phyloP scores from a whole-genome alignment of 345 rosid species.

The Theobroma cacao region DNA sequence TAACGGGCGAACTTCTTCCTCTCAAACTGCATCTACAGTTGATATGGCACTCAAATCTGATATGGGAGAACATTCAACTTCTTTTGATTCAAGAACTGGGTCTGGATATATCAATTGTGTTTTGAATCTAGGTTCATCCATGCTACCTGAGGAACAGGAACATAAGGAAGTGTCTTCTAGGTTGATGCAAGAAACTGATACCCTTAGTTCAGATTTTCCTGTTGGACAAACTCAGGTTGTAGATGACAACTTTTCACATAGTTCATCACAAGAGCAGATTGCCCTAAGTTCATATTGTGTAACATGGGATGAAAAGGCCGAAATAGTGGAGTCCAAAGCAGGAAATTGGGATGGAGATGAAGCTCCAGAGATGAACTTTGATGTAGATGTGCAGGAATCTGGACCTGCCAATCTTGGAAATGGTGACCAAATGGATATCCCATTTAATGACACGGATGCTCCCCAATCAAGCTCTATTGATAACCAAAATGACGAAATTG shows the following conservation, averaged over 20 bases:
- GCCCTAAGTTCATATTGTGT: conserved; percentile 47
- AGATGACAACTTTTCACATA: conserved; percentile 27
- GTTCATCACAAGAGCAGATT: conserved; percentile 40
- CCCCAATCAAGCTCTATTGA: conserved; percentile 27
- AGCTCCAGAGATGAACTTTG: conserved; percentile 36
- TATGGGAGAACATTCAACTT: conserved; percentile 42
- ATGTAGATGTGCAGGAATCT: conserved; percentile 23
- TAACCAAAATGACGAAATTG: conserved; percentile 47
- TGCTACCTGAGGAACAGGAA: conserved; percentile 45
- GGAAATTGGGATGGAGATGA: conserved; percentile 31
- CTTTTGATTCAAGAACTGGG: conserved; percentile 60
- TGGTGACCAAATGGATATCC: conserved; percentile 27
- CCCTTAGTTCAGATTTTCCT: conserved; percentile 40
- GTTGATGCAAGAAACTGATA: conserved; percentile 36
- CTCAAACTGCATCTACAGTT: conserved; percentile 34
- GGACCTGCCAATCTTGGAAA: conserved; percentile 19
- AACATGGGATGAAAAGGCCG: conserved; percentile 83
- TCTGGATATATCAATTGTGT: conserved; percentile 56
- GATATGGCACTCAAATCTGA: conserved; percentile 56
- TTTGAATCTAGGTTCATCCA: conserved; percentile 41
- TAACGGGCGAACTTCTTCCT: conserved; percentile 34
- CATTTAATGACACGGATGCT: conserved; percentile 28
- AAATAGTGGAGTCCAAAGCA: conserved; percentile 49
- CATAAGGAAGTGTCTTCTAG: conserved; percentile 42
- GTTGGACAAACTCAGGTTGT: conserved; percentile 34